phyloP scores from a whole-genome alignment of 2,329 filamentous ascomycete species.

The Chalaropsis ovoidea region DNA sequence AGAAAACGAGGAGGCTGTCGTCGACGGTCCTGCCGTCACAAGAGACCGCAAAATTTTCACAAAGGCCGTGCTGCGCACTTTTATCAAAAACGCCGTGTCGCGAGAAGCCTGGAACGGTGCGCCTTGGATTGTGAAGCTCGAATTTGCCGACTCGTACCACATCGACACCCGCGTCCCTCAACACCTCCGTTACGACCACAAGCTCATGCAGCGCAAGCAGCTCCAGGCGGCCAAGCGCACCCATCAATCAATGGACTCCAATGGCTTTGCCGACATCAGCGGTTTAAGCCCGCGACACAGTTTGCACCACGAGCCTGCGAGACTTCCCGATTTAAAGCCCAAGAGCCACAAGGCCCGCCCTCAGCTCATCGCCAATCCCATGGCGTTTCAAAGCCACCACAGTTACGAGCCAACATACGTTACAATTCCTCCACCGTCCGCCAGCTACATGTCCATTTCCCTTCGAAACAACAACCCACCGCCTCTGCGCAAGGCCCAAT shows the following conservation, averaged over 20 bases:
- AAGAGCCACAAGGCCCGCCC: constrained; percentile 40
- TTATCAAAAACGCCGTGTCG: constrained; percentile 89
- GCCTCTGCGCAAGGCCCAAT: constrained; percentile 29
- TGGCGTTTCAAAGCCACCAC: constrained; percentile 19
- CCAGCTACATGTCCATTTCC: constrained; percentile 24
- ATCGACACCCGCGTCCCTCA: constrained; percentile 80
- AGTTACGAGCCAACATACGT: constrained; percentile 24
- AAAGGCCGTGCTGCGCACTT: constrained; percentile 84
- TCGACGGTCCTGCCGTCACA: constrained; percentile 70
- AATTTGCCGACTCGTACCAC: constrained; percentile 71
- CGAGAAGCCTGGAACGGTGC: constrained; percentile 92
- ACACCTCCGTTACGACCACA: constrained; percentile 71
- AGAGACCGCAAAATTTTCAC: constrained; percentile 88
- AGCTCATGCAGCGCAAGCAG: constrained; percentile 66
- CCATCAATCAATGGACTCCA: constrained; percentile 37
- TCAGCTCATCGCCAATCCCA: constrained; percentile 22
- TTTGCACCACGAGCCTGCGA: constrained; percentile 40
- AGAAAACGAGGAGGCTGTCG: constrained; percentile 60
- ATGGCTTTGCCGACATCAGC: constrained; percentile 30
- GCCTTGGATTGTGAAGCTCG: constrained; percentile 85
- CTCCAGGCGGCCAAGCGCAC: constrained; percentile 56
- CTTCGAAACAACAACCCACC: constrained; percentile 32
- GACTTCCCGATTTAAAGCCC: constrained; percentile 61
- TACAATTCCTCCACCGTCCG: constrained; percentile 21
- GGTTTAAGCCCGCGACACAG: constrained; percentile 30